Conservation (phyloP, 78 protist genomes). For the Dictyostelium purpureum region DNA sequence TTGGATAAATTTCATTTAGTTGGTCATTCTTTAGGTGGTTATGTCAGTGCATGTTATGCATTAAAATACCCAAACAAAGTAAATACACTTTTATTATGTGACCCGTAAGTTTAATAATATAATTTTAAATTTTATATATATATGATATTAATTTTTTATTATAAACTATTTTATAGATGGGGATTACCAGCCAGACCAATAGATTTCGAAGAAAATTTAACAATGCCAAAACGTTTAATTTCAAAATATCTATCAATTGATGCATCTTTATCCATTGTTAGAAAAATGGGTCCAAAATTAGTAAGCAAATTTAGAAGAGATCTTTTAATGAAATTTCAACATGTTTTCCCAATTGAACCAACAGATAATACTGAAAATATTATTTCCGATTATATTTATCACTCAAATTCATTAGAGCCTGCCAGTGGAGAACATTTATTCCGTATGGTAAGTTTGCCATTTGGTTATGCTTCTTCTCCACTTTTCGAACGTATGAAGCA, state of each 20-base stretch:
- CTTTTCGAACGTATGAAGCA: background rate
- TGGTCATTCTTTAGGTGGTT: slow-evolving; percentile 76
- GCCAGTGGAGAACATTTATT: slow-evolving; percentile 63
- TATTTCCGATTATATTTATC: slow-evolving; percentile 52
- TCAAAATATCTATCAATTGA: slow-evolving; percentile 11
- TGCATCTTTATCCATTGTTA: background rate
- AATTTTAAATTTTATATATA: too few species aligned
- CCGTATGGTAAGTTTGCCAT: slow-evolving; percentile 13
- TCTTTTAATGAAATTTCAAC: slow-evolving; percentile 3
- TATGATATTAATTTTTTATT: too few species aligned
- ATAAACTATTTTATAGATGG: too few species aligned
- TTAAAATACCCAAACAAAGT: slow-evolving; percentile 39
- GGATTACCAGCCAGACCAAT: background rate
- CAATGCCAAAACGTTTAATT: background rate
- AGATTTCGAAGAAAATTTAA: slow-evolving; percentile 25
- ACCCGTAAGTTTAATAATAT: too few species aligned
- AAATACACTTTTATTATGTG: background rate
- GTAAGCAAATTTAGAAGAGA: slow-evolving; percentile 19
- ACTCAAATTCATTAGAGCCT: slow-evolving; percentile 32
- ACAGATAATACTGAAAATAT: background rate
- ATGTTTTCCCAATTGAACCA: slow-evolving; percentile 18
- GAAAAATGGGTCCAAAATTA: slow-evolving; percentile 28
- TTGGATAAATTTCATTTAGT: slow-evolving; percentile 62
- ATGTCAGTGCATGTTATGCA: slow-evolving; percentile 19
- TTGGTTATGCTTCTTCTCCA: slow-evolving; percentile 56